Base-by-base conservation (phyloP, 768 basidiomycete genomes). In the Calocybe indica region DNA sequence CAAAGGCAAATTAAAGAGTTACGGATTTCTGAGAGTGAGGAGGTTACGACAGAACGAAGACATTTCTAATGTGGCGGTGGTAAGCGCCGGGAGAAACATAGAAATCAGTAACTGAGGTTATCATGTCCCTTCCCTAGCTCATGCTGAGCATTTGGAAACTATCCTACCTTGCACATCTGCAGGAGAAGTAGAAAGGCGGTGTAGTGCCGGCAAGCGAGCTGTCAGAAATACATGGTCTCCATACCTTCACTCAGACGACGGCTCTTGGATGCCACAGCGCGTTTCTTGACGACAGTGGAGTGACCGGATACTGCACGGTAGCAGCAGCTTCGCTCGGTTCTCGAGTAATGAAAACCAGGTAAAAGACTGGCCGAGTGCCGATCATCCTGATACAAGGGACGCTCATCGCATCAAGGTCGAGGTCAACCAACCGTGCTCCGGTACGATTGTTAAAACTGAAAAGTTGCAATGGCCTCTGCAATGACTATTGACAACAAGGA, bases 331-430 rank as follows among this genome's bases (percentile, higher is more conserved):
- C 45, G 52, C 58, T 62, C 37, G 69, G 52, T 30, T 61, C 59
- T 48, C 50, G 43, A 29, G 62, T 70, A 48, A 70, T 60, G 5
- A 61, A 59, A 29, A 69, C 55, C n/a, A 64, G 50, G 49, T 68
- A 69, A 53, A 70, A 70, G 14, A 55, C 58, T 30, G 67, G 69
- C 12, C 37, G 52, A 29, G 64, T 67, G 34, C 68, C 62, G 12
- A 52, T 32, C 64, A 71, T 65, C 22, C 54, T 59, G 52, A 72
- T 65, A 46, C 58, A 59, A 30, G 67, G 62, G 30, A 69, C 62
- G 28, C 52, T 60, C 63, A 63, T 67, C 37, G 43, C 30, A n/a
- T 55, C 47, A 6, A 65, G 58, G 34, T 33, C 12, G 32, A 43
- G 14, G 29, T 46, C 40, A 45, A 60, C 61, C 8, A 32, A 46